phyloP scores from a whole-genome alignment of 768 basidiomycete species.

The Collybia mongolica region DNA sequence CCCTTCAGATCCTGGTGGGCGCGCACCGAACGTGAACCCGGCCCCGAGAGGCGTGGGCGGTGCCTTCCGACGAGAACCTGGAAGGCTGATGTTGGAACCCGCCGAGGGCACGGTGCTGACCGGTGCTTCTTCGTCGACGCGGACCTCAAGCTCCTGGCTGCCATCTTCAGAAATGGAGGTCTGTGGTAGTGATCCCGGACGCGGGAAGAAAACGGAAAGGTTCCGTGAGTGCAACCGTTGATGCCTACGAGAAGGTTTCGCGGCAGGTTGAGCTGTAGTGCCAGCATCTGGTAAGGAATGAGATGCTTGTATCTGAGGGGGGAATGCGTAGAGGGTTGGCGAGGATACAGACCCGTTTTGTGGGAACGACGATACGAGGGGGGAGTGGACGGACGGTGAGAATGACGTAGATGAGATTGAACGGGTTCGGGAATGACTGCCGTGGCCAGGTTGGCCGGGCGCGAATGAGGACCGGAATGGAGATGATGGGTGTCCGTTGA shows the following conservation, averaged over 20 bases:
- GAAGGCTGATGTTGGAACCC: conserved; percentile 34
- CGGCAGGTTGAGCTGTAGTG: conserved; percentile 1
- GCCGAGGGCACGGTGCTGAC: conserved; percentile 46
- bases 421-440: conserved; percentile 39
- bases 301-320: conserved; percentile 11
- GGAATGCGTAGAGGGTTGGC: conserved; percentile 12
- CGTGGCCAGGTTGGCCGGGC: conserved; percentile 14
- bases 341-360: conserved; percentile 17
- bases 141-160: conserved; percentile 47
- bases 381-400: conserved; percentile 48
- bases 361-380: conserved; percentile 37
- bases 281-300: conserved; percentile 23
- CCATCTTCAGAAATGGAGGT: conserved; percentile 71
- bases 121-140: conserved; percentile 44
- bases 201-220: conserved; percentile 88
- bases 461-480: conserved; percentile 32
- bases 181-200: conserved; percentile 62
- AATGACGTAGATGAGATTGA: conserved; percentile 50
- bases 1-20: conserved; percentile 35
- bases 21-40: conserved; percentile 66
- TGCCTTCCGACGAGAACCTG: conserved; percentile 28
- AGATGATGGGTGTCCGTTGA: conserved; percentile 21
- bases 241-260: conserved; percentile 41
- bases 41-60: conserved; percentile 41
- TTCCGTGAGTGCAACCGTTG: conserved; percentile 86